phyloP scores from a whole-genome alignment of 2,329 filamentous ascomycete species.

The Diplodia corticola region DNA sequence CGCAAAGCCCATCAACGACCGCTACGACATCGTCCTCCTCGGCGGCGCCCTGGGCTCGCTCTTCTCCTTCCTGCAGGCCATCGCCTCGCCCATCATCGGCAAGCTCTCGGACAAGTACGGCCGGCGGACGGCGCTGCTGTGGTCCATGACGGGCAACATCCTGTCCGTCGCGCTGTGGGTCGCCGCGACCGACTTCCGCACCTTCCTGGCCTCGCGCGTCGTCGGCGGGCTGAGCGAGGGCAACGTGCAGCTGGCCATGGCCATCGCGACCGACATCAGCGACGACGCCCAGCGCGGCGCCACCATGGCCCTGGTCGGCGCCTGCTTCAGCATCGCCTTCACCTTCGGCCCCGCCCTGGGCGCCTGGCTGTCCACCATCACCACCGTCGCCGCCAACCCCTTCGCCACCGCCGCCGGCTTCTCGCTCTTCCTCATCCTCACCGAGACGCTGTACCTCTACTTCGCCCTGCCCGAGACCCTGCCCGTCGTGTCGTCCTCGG shows the following conservation, averaged over 20 bases:
- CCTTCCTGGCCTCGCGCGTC: conserved; percentile 88
- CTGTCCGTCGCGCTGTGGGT: conserved; percentile 94
- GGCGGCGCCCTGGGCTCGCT: conserved; percentile 91
- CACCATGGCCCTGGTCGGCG: conserved; percentile 95
- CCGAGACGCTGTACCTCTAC: conserved; percentile 88
- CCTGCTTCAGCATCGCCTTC: conserved; percentile 95
- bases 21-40: conserved; percentile 94
- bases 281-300: conserved; percentile 80
- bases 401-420: conserved; percentile 92
- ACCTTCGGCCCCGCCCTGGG: conserved; percentile 93
- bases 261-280: conserved; percentile 94
- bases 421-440: conserved; percentile 77
- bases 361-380: conserved; percentile 77
- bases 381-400: conserved; percentile 79
- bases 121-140: conserved; percentile 80
- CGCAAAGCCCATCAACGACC: conserved; percentile 85
- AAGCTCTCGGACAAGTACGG: conserved; percentile 85
- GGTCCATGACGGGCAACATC: conserved; percentile 91
- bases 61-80: conserved; percentile 88
- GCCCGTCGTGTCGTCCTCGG: conserved; percentile 51
- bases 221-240: conserved; percentile 94
- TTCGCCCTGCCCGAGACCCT: conserved; percentile 82
- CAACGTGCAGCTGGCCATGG: conserved; percentile 93
- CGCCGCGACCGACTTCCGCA: conserved; percentile 87
- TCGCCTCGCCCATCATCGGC: conserved; percentile 90